These are phyloP conservation scores for Catunica adiposa DNA, from an alignment of 2,329 filamentous ascomycete genomes.

Conservation along the genomic window DNA sequence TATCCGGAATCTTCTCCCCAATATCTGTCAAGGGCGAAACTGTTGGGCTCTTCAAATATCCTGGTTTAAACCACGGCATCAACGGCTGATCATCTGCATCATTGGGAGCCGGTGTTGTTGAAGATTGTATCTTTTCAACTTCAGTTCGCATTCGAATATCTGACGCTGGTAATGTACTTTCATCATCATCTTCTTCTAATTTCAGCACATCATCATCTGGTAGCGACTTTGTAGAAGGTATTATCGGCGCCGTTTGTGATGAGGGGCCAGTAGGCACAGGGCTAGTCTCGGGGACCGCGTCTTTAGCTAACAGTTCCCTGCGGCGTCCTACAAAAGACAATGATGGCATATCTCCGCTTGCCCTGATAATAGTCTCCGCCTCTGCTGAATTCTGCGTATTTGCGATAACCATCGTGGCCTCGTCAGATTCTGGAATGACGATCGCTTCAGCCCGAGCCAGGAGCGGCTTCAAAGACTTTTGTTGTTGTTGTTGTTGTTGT, in stretches of 20 bases:
- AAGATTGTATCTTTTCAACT: background rate
- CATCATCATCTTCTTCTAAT: background rate
- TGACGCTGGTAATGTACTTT: background rate
- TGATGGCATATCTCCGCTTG: background rate
- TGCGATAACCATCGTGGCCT: conserved; percentile 4
- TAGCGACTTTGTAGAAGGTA: background rate
- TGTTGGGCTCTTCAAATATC: conserved; percentile 8
- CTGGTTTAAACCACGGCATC: conserved; percentile 4
- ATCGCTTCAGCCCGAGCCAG: background rate
- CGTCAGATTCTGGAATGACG: background rate
- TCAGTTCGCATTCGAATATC: background rate
- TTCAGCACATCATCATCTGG: background rate
- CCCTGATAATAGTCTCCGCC: background rate
- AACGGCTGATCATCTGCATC: conserved; percentile 4
- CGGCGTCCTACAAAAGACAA: background rate
- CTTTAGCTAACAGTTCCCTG: background rate
- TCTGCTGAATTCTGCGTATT: conserved; percentile 8
- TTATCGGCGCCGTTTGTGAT: background rate
- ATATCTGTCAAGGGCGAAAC: conserved; percentile 9
- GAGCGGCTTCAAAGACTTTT: background rate
- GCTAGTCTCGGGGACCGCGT: conserved; percentile 12
- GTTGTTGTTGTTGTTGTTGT: background rate
- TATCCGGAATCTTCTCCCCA: conserved; percentile 9
- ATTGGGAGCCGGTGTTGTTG: background rate
- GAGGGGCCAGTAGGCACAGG: conserved; percentile 5